Evolutionary conservation across 2,329 filamentous ascomycete species (phyloP), one percentile per base, ranked within the genome.

Genomic region (Capronia coronata): DNA sequence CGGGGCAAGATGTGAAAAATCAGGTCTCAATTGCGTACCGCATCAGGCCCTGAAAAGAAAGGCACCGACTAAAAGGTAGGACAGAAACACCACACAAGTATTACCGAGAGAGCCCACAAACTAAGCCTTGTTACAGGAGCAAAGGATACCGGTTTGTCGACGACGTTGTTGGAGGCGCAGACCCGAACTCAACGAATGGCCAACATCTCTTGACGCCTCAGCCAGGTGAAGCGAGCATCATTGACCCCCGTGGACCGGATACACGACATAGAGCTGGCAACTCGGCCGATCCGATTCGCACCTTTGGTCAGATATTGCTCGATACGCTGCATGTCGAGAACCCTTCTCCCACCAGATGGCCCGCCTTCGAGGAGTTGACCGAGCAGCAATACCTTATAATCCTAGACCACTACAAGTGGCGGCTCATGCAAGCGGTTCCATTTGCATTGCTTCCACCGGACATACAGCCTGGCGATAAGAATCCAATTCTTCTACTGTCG

Each of bases 401-500:
- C 21, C 29, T 46, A 11, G 38, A 47, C 10, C 46, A 43, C 23
- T 53, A 53, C 22, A n/a, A n/a, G n/a, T n/a, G 18, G 9, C 25
- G 22, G 10, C 40, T 49, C 38, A 27, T 37, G 1, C 22, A 29
- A n/a, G 25, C 32, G 3, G 46, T 49, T 5, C 51, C 51, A n/a
- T 46, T 53, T 14, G 51, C 51, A 3, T 27, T 49, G 16, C 37
- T 43, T 14, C n/a, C 38, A 5, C 25, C 43, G 0, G 25, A 22
- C 3, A 8, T 11, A 3, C 16, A 16, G 6, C 19, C 37, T 1
- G 10, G 32, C 5, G 34, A 13, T 4, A 29, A 34, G 1, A 37
- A n/a, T 11, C 53, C 53, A 2, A 10, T 52, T 7, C 25, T 56
- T 2, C 39, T 52, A 1, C 32, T 56, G 3, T 41, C 49, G 1